These are phyloP conservation scores for Rhodosporidiobolus sp. DNA, from an alignment of 768 basidiomycete species.

Conservation along the genomic window DNA sequence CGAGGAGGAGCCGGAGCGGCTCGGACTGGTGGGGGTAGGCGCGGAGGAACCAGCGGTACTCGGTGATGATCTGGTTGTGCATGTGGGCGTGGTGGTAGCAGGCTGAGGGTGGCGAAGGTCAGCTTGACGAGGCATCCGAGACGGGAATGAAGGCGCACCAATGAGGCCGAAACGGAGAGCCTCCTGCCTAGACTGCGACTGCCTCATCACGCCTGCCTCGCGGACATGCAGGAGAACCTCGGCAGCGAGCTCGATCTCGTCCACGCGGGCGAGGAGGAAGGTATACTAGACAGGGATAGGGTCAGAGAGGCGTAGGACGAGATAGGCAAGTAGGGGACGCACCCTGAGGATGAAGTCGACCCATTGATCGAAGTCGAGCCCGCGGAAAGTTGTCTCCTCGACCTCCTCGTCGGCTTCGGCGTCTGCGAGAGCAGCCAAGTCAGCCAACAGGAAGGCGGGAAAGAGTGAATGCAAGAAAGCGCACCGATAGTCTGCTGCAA, in stretches of 20 bases:
- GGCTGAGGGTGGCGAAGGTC: constrained; percentile 54
- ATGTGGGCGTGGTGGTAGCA: constrained; percentile 64
- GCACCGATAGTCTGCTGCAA: constrained; percentile 48
- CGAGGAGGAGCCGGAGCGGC: constrained; percentile 70
- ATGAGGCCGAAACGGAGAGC: constrained; percentile 72
- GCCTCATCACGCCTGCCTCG: constrained; percentile 64
- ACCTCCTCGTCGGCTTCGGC: constrained; percentile 56
- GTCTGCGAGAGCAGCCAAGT: background rate
- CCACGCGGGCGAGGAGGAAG: constrained; percentile 64
- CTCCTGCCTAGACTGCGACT: constrained; percentile 58
- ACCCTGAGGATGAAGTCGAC: constrained; percentile 80
- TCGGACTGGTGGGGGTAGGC: constrained; percentile 82
- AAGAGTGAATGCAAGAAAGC: background rate
- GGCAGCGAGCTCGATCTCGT: constrained; percentile 64
- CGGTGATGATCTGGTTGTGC: constrained; percentile 63
- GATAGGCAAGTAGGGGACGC: constrained; percentile 26
- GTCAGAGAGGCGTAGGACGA: constrained; percentile 24
- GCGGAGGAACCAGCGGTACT: constrained; percentile 70
- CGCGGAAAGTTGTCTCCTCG: constrained; percentile 69
- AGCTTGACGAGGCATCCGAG: background rate
- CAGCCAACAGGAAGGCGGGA: background rate
- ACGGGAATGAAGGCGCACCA: constrained; percentile 54
- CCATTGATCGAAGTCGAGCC: constrained; percentile 81
- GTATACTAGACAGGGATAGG: constrained; percentile 58
- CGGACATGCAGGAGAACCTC: constrained; percentile 74